phyloP scores from a whole-genome alignment of 176 grass and related monocot species.

The Oropetium thomaeum region DNA sequence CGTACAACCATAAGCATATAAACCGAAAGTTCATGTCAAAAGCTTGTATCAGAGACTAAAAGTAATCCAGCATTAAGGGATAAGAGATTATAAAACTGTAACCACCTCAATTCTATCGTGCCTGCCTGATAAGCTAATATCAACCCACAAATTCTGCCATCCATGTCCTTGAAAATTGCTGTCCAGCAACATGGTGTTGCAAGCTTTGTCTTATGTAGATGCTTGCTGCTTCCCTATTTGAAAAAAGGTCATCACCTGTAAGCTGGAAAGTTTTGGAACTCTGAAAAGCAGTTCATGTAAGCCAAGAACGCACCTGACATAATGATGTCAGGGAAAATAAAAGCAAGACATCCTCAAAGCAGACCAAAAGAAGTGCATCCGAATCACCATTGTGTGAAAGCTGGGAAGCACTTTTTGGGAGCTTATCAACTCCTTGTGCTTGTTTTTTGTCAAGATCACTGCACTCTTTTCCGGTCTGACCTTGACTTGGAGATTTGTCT shows the following conservation, averaged over 20 bases:
- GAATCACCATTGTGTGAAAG: slow-evolving; percentile 25
- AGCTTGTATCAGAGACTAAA: background rate
- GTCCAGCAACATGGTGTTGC: slow-evolving; percentile 74
- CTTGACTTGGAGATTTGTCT: slow-evolving; percentile 30
- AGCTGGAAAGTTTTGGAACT: slow-evolving; percentile 25
- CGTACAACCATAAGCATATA: background rate
- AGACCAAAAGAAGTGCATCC: slow-evolving; percentile 75
- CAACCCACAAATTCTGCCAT: slow-evolving; percentile 56
- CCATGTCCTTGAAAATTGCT: slow-evolving; percentile 57
- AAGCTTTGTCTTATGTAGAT: slow-evolving; percentile 61
- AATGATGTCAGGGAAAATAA: slow-evolving; percentile 61
- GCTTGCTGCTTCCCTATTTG: slow-evolving; percentile 57
- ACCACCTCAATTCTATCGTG: slow-evolving; percentile 78
- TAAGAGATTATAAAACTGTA: slow-evolving; percentile 18
- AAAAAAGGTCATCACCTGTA: slow-evolving; percentile 22
- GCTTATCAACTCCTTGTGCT: slow-evolving; percentile 38
- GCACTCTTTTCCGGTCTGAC: slow-evolving; percentile 24
- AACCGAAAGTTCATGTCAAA: background rate
- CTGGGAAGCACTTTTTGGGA: slow-evolving; percentile 33
- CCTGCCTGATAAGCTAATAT: slow-evolving; percentile 84
- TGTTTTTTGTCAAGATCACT: slow-evolving; percentile 31
- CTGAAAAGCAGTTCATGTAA: slow-evolving; percentile 22
- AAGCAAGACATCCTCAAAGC: slow-evolving; percentile 58
- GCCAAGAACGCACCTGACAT: slow-evolving; percentile 47
- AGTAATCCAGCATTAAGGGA: slow-evolving; percentile 3